phyloP scores from a whole-genome alignment of 768 basidiomycete species.

The Punctularia strigosozonata region DNA sequence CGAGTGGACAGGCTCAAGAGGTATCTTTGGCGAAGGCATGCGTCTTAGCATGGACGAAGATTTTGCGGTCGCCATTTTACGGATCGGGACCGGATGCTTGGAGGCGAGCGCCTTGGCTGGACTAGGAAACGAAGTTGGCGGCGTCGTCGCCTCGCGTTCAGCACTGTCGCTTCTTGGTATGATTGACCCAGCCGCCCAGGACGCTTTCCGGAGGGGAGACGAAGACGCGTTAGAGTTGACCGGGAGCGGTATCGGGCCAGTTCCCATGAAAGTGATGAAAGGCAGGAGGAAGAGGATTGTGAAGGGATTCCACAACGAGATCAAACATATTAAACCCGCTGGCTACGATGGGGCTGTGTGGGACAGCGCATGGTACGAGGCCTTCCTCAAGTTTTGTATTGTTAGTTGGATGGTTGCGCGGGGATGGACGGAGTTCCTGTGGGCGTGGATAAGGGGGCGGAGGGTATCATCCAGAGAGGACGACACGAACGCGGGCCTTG shows the following conservation, averaged over 20 bases:
- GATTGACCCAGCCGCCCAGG: too few species aligned
- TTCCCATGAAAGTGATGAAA: constrained; percentile 13
- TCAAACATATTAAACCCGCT: too few species aligned
- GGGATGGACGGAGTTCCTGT: constrained; percentile 1
- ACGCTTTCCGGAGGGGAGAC: constrained; percentile 14
- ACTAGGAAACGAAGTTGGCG: constrained; percentile 62
- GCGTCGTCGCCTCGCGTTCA: constrained; percentile 22
- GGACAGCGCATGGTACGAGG: too few species aligned
- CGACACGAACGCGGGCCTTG: background rate
- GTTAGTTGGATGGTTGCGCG: constrained; percentile 9
- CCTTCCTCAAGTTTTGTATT: too few species aligned
- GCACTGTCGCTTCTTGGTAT: background rate
- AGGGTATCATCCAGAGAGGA: background rate
- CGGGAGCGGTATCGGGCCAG: constrained; percentile 28
- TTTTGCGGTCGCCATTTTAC: constrained; percentile 57
- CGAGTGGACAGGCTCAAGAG: constrained; percentile 46
- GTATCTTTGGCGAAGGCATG: constrained; percentile 31
- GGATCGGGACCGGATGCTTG: constrained; percentile 63
- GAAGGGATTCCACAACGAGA: too few species aligned
- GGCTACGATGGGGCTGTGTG: too few species aligned
- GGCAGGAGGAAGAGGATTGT: constrained; percentile 25
- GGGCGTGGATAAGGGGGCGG: constrained; percentile 2
- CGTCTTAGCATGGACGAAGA: constrained; percentile 56
- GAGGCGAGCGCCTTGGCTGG: constrained; percentile 66
- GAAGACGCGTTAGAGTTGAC: constrained; percentile 28